A percentile compares a stretch with the other conserved stretches of the same genome.
Conservation (phyloP, 2,329 filamentous ascomycete genomes). For the Rutstroemia sp. region DNA sequence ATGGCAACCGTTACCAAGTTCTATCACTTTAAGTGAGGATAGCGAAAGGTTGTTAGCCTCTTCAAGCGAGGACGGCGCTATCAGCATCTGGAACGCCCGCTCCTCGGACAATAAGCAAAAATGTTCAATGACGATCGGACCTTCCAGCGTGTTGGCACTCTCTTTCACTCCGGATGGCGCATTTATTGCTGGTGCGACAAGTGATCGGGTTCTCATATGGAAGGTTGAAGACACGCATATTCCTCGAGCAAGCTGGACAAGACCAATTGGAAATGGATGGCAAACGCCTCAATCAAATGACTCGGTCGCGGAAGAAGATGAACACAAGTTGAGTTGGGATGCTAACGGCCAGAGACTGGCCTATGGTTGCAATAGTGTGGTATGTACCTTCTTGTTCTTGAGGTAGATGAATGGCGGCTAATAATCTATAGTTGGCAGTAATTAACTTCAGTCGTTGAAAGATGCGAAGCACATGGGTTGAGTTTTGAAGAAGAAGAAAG, state of each 20-base stretch:
- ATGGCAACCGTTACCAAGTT: slow-evolving; percentile 49
- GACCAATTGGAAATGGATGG: slow-evolving; percentile 49
- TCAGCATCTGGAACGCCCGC: slow-evolving; percentile 55
- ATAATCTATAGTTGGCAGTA: slow-evolving; percentile 13
- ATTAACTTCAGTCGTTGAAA: slow-evolving; percentile 15
- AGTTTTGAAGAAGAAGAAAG: not conserved
- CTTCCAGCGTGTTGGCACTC: slow-evolving; percentile 45
- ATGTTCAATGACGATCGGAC: slow-evolving; percentile 53
- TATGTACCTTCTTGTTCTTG: slow-evolving; percentile 34
- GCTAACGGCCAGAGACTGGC: slow-evolving; percentile 53
- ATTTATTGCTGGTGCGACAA: slow-evolving; percentile 55
- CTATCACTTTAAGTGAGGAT: slow-evolving; percentile 36
- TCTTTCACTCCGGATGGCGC: slow-evolving; percentile 57
- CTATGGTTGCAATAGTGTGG: slow-evolving; percentile 55
- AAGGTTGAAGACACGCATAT: slow-evolving; percentile 52
- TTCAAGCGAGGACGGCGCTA: slow-evolving; percentile 55
- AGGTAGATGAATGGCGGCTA: not conserved
- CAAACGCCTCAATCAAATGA: slow-evolving; percentile 46
- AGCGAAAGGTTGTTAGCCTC: slow-evolving; percentile 43
- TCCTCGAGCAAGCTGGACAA: slow-evolving; percentile 53
- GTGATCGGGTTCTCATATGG: slow-evolving; percentile 54
- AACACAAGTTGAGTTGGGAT: slow-evolving; percentile 58
- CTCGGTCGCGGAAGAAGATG: slow-evolving; percentile 48
- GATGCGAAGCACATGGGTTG: not conserved
- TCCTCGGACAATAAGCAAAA: slow-evolving; percentile 47